Percentiles rank a stretch among this genome's conserved stretches.
Evolutionary conservation across 2,329 filamentous ascomycete genomes (phyloP).

Genomic region (Aspergillus melleus): DNA sequence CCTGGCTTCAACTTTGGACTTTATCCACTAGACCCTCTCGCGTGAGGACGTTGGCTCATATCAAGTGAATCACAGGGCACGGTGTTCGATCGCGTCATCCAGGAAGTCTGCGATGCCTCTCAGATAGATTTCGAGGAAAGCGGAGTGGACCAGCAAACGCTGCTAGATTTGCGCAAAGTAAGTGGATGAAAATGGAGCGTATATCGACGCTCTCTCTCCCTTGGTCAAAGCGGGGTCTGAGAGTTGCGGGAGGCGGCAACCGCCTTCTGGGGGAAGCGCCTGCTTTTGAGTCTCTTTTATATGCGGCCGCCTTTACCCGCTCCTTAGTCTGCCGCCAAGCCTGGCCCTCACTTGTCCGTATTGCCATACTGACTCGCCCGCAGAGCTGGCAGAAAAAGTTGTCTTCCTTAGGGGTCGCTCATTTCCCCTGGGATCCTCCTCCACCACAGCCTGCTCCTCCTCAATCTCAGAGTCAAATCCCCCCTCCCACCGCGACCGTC

Average conservation of each 20-base stretch:
- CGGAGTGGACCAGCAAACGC: conserved; percentile 81
- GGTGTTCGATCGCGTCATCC: conserved; percentile 89
- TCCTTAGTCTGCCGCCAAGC: conserved; percentile 23
- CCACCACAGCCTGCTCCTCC: conserved; percentile 58
- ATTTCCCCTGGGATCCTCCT: conserved; percentile 94
- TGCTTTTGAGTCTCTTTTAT: conserved; percentile 43
- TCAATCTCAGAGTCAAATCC: conserved; percentile 42
- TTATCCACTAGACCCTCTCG: not conserved
- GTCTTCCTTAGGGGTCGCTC: conserved; percentile 77
- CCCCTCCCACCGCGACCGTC: conserved; percentile 40
- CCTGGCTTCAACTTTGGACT: not conserved
- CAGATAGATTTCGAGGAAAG: conserved; percentile 96
- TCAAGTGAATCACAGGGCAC: conserved; percentile 55
- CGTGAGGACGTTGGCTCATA: conserved; percentile 29
- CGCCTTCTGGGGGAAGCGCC: conserved; percentile 38
- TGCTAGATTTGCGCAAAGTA: conserved; percentile 87
- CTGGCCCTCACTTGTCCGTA: not conserved
- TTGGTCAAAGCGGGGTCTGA: conserved; percentile 32
- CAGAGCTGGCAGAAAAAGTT: conserved; percentile 96
- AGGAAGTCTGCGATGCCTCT: conserved; percentile 87
- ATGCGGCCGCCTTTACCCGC: conserved; percentile 37
- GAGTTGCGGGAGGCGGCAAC: conserved; percentile 34
- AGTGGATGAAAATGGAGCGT: conserved; percentile 40
- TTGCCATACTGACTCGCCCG: not conserved
- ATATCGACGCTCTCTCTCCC: not conserved